Evolutionary conservation across 2,329 filamentous ascomycete species (phyloP), one percentile per base, ranked within the genome.

Genomic region (Trichoderma koningii): DNA sequence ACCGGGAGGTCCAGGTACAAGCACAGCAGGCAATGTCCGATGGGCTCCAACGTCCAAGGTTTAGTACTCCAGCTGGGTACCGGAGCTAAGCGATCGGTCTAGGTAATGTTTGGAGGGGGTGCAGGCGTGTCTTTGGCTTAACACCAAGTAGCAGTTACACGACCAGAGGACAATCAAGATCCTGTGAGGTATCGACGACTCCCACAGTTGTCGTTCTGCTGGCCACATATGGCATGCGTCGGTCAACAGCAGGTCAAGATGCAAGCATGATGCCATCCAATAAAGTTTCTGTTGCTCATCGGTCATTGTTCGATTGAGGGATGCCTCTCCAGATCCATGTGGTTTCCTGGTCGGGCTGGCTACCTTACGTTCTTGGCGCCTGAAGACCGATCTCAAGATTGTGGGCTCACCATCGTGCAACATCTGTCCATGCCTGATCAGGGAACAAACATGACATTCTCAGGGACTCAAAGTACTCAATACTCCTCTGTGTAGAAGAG

Each of bases 301-400:
- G 19, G n/a, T 10, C 34, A 14, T 34, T 23, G 48, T 30, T 62
- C 59, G 21, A 61, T 19, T 52, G 3, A n/a, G 47, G 14, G 9
- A 38, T 3, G 34, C 34, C 10, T 38, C 14, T 3, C 9, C 12
- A 38, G 12, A 23, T 23, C 21, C 21, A 23, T 3, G 12, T 14
- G 10, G 4, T 1, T 21, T 23, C 5, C 9, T 53, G 5, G 48
- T 53, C 48, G 26, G 48, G 60, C 44, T 41, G 38, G 21, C 17
- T 10, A 14, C n/a, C n/a, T n/a, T 23, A 23, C 21, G 2, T 23
- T 23, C 30, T 63, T 63, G 61, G 61, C 61, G 51, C 61, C 61
- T 55, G 61, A 63, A 63, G 61, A 55, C 28, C 60, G 30, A 34
- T 12, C 60, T 19, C 38, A 47, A 30, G 30, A 38, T 44, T 51